phyloP scores from a whole-genome alignment of 768 basidiomycete species.

The Xerocomus spinulosus region DNA sequence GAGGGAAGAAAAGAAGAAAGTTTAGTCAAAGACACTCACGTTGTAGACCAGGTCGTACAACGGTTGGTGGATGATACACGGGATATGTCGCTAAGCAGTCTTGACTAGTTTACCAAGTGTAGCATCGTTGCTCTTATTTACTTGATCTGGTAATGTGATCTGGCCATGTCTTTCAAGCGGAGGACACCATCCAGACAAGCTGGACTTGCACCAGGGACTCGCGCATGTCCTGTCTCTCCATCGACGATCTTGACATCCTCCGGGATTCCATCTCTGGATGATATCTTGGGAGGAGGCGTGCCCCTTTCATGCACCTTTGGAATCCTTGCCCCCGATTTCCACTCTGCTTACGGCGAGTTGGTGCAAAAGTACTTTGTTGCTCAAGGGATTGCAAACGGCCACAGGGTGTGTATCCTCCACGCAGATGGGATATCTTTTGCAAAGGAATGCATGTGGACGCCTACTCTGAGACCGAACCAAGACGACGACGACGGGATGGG shows the following conservation, averaged over 20 bases:
- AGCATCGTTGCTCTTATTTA: background rate
- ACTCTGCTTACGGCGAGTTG: conserved; percentile 81
- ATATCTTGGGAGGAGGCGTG: conserved; percentile 88
- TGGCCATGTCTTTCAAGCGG: conserved; percentile 71
- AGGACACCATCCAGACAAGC: conserved; percentile 45
- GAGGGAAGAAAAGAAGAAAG: background rate
- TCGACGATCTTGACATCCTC: conserved; percentile 67
- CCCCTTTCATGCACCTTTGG: conserved; percentile 75
- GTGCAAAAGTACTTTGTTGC: conserved; percentile 86
- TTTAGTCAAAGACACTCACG: background rate
- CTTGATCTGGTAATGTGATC: no score
- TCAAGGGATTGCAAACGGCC: conserved; percentile 74
- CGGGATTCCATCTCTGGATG: conserved; percentile 91
- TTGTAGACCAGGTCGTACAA: conserved; percentile 3
- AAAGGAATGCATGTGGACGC: conserved; percentile 78
- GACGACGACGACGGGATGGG: conserved; percentile 36
- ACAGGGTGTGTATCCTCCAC: conserved; percentile 65
- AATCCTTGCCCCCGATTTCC: conserved; percentile 77
- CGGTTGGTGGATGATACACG: conserved; percentile 13
- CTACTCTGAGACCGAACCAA: conserved; percentile 22
- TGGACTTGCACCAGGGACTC: conserved; percentile 48
- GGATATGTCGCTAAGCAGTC: conserved; percentile 23
- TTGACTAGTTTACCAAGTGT: conserved; percentile 18
- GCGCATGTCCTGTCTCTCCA: conserved; percentile 51
- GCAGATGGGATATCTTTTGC: conserved; percentile 54